phyloP scores from a whole-genome alignment of 495 filamentous ascomycete genomes.

The Tuber microsphaerosporum region DNA sequence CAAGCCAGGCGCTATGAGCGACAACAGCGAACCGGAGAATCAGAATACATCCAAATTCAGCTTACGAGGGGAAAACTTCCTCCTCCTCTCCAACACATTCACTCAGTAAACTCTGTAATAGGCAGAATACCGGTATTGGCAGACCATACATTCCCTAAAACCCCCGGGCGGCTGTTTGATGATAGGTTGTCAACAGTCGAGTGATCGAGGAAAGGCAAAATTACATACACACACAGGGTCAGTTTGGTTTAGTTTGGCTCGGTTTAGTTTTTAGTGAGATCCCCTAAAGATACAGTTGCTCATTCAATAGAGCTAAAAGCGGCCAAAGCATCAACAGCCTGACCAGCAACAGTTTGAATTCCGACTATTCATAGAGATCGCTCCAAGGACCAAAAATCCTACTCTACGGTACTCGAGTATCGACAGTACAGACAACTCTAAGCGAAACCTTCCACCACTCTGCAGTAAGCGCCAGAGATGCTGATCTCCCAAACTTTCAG shows the following conservation, averaged over 20 bases:
- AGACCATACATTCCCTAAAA: neutral
- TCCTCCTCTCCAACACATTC: neutral
- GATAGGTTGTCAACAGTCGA: neutral
- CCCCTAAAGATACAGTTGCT: neutral
- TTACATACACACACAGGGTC: neutral
- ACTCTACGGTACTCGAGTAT: neutral
- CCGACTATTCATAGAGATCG: neutral
- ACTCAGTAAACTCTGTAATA: neutral
- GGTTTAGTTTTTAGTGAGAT: neutral
- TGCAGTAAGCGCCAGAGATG: neutral
- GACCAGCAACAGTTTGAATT: neutral
- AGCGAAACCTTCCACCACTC: neutral
- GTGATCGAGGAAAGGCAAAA: neutral
- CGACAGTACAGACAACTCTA: neutral
- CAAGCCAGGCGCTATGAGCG: neutral
- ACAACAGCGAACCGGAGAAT: neutral
- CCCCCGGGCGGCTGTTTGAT: neutral
- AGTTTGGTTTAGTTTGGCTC: neutral
- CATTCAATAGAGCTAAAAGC: neutral
- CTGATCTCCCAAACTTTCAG: neutral
- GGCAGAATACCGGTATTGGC: neutral
- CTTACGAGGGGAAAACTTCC: neutral
- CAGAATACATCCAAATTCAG: neutral
- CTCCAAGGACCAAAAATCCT: neutral
- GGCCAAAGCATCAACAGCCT: neutral